These are phyloP conservation scores for Madurella fahalii DNA, from an alignment of 2,329 filamentous ascomycete genomes.

Conservation along the genomic window DNA sequence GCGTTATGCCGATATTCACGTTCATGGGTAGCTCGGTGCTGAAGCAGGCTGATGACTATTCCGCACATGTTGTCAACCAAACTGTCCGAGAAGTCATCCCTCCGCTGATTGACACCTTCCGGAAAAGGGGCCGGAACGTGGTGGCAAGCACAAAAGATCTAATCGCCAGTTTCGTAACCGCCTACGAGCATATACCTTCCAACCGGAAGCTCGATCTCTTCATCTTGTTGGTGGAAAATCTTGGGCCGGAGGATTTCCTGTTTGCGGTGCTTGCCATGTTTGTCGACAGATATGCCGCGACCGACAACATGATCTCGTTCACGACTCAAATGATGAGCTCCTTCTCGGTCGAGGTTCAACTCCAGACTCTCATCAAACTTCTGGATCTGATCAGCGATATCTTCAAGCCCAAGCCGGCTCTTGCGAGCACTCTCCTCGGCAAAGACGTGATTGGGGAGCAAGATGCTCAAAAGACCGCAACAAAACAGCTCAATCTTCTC, in stretches of 20 bases:
- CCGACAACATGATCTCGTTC: constrained; percentile 70
- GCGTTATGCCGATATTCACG: constrained; percentile 98
- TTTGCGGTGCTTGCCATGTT: constrained; percentile 86
- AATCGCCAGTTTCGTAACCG: constrained; percentile 91
- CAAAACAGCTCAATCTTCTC: constrained; percentile 53
- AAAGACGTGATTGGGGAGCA: constrained; percentile 44
- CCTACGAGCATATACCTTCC: constrained; percentile 90
- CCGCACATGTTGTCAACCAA: constrained; percentile 90
- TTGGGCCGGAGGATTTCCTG: constrained; percentile 82
- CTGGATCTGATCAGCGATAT: constrained; percentile 71
- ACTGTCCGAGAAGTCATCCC: constrained; percentile 94
- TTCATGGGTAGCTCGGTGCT: constrained; percentile 94
- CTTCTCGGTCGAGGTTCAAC: constrained; percentile 70
- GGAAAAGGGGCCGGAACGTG: constrained; percentile 71
- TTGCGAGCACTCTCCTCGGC: constrained; percentile 70
- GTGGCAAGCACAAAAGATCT: constrained; percentile 83
- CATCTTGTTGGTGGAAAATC: constrained; percentile 74
- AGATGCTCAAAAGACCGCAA: constrained; percentile 48
- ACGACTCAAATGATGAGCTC: constrained; percentile 67
- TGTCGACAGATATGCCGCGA: constrained; percentile 80
- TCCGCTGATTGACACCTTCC: constrained; percentile 79
- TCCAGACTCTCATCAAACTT: constrained; percentile 73
- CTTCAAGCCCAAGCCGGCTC: constrained; percentile 67
- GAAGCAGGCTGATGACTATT: constrained; percentile 93
- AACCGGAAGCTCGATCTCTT: constrained; percentile 82